A percentile compares a stretch with the other conserved stretches of the same genome.
phyloP scores from a whole-genome alignment of 352 stramenopile genomes.

The Globisporangium cylindrosporum region DNA sequence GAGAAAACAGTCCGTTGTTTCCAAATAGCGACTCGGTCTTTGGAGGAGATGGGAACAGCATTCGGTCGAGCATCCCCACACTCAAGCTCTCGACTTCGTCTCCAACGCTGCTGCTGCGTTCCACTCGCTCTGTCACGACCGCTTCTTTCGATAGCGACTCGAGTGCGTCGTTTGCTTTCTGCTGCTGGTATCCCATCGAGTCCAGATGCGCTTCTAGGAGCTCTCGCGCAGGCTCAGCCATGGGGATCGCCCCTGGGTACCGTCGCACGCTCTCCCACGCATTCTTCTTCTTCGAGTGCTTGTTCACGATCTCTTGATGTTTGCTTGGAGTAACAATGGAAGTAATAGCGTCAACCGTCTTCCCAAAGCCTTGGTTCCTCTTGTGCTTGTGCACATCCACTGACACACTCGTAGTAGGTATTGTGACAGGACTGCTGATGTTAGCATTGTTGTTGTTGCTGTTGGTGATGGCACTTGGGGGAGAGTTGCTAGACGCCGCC shows the following conservation, averaged over 20 bases:
- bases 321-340: neutral
- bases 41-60: slow-evolving; percentile 27
- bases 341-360: neutral
- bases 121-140: neutral
- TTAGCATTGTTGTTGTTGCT: neutral
- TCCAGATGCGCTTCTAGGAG: slow-evolving; percentile 47
- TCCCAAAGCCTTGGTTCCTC: neutral
- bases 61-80: slow-evolving; percentile 16
- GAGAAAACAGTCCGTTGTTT: neutral
- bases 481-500: slow-evolving; percentile 16
- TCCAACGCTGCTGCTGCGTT: neutral
- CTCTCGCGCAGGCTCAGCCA: slow-evolving; percentile 33
- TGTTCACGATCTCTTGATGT: neutral
- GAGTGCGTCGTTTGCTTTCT: slow-evolving; percentile 30
- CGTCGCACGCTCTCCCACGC: slow-evolving; percentile 21
- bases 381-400: slow-evolving; percentile 11
- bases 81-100: slow-evolving; percentile 5
- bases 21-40: slow-evolving; percentile 27
- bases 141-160: slow-evolving; percentile 37
- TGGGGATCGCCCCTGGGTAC: slow-evolving; percentile 27
- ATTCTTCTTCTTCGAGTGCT: slow-evolving; percentile 18
- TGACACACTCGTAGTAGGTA: neutral
- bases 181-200: slow-evolving; percentile 47
- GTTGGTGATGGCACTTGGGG: slow-evolving; percentile 4
- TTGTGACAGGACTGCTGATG: slow-evolving; percentile 3